Conservation (phyloP, 2,329 filamentous ascomycete genomes). For the Alternaria sp. region DNA sequence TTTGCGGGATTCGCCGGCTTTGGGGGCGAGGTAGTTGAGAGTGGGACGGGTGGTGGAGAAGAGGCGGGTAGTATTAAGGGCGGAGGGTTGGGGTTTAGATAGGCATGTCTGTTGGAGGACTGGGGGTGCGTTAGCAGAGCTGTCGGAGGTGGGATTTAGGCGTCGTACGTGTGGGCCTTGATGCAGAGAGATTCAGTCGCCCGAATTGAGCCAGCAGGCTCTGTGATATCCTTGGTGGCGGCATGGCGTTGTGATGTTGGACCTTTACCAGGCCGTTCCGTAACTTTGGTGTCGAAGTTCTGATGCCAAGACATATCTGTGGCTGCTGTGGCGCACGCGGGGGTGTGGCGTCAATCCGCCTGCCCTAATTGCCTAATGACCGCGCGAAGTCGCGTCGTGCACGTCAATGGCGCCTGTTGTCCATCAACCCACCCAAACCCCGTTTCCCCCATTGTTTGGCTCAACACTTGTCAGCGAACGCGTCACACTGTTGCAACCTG, state of each 20-base stretch:
- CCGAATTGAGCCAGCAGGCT: constrained; percentile 45
- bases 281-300: constrained; percentile 25
- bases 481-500: background rate
- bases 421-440: constrained; percentile 4
- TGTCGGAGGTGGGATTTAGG: constrained; percentile 5
- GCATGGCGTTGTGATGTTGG: constrained; percentile 41
- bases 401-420: constrained; percentile 18
- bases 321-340: constrained; percentile 12
- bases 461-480: background rate
- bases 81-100: constrained; percentile 43
- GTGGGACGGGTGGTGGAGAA: constrained; percentile 74
- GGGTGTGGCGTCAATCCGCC: constrained; percentile 17
- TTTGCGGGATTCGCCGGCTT: constrained; percentile 81
- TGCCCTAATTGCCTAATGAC: constrained; percentile 18
- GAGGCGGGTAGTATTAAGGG: constrained; percentile 54
- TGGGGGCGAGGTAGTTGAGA: constrained; percentile 82
- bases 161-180: constrained; percentile 31
- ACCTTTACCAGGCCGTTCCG: background rate
- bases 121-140: constrained; percentile 17
- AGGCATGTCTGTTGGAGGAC: constrained; percentile 29
- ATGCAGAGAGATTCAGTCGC: constrained; percentile 32
- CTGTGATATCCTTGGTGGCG: constrained; percentile 47
- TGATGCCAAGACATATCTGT: constrained; percentile 31
- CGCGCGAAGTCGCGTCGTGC: constrained; percentile 25
- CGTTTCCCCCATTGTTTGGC: constrained; percentile 2